These are phyloP conservation scores for Isatis lusitanica DNA, from an alignment of 441 rosid genomes.

Conservation along the genomic window DNA sequence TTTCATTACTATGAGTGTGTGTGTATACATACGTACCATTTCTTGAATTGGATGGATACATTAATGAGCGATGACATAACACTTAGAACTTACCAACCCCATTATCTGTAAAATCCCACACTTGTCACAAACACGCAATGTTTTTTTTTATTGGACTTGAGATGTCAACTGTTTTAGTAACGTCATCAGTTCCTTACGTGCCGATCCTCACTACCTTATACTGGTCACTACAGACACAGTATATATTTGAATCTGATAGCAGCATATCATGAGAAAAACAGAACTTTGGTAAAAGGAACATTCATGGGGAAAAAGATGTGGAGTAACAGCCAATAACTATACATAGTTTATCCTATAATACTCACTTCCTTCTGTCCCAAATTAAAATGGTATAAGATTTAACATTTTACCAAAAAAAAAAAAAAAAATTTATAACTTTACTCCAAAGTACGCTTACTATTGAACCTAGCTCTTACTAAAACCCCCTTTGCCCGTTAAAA, in stretches of 20 bases:
- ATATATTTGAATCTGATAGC: too few species aligned
- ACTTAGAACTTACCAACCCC: constrained; percentile 27
- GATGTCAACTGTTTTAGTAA: background rate
- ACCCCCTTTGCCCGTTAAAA: background rate
- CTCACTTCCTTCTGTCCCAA: too few species aligned
- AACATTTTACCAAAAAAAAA: too few species aligned
- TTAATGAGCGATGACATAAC: constrained; percentile 6
- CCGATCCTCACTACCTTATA: background rate
- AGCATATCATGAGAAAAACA: too few species aligned
- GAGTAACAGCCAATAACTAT: too few species aligned
- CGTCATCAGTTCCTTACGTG: constrained; percentile 22
- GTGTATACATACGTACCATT: background rate
- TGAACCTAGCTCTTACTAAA: background rate
- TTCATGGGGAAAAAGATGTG: too few species aligned
- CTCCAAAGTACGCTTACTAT: background rate
- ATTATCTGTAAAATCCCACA: constrained; percentile 14
- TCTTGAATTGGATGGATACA: background rate
- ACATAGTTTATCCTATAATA: too few species aligned
- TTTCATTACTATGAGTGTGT: background rate
- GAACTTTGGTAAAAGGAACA: too few species aligned
- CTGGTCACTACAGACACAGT: background rate
- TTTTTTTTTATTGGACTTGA: background rate
- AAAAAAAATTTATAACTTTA: too few species aligned
- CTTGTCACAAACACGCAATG: constrained; percentile 5
- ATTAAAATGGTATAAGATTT: too few species aligned